A percentile compares a stretch with the other conserved stretches of the same genome.
Evolutionary conservation across 208 protist genomes (phyloP).

Genomic region (Eutreptiella sp.): DNA sequence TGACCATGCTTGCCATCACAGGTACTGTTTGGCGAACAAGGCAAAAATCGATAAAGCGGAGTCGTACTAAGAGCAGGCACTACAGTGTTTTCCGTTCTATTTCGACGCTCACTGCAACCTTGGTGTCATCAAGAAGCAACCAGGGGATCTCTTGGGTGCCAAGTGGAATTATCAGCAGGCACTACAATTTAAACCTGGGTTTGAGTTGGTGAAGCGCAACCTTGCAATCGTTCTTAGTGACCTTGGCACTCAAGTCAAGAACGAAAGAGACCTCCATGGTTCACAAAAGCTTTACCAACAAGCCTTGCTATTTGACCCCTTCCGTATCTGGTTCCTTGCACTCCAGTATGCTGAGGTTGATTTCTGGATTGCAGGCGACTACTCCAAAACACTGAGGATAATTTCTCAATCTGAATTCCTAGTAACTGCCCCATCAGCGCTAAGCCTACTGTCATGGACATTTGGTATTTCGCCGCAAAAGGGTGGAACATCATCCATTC

Average conservation of each 20-base stretch:
- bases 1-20: too few relatives aligned
- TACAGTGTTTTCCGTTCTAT: conserved; percentile 36
- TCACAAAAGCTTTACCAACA: conserved; percentile 32
- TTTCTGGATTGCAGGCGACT: too few relatives aligned
- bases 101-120: conserved; percentile 46
- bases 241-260: conserved; percentile 37
- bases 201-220: conserved; percentile 26
- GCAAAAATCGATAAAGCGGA: conserved; percentile 5
- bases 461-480: too few relatives aligned
- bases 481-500: too few relatives aligned
- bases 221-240: conserved; percentile 38
- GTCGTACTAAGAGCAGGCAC: conserved; percentile 29
- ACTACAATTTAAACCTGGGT: conserved; percentile 36
- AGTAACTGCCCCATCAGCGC: too few relatives aligned
- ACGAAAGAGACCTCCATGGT: conserved; percentile 16
- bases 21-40: conserved; percentile 9
- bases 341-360: too few relatives aligned
- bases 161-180: conserved; percentile 28
- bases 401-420: too few relatives aligned
- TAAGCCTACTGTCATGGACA: too few relatives aligned
- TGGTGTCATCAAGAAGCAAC: conserved; percentile 43
- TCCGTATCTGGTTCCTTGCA: too few relatives aligned
- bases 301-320: conserved; percentile 30
- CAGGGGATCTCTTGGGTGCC: conserved; percentile 31
- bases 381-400: too few relatives aligned